Evolutionary conservation across 2,329 filamentous ascomycete genomes (phyloP).

Genomic region (Verticillium albo-atrum): DNA sequence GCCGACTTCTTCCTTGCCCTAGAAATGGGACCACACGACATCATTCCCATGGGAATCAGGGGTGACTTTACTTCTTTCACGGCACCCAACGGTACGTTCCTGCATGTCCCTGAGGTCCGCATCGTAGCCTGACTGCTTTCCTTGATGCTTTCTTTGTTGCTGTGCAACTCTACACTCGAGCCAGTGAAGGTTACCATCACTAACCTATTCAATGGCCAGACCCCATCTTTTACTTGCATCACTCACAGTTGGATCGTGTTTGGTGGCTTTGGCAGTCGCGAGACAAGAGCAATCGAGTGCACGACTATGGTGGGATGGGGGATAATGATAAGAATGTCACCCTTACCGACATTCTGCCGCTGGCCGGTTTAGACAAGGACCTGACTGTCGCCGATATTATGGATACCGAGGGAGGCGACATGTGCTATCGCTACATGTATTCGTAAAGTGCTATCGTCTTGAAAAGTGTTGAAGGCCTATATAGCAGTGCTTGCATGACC

Average conservation of each 20-base stretch:
- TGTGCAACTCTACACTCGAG: not conserved
- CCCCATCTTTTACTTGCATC: slow-evolving; percentile 15
- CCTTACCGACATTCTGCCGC: slow-evolving; percentile 7
- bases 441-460: not conserved
- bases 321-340: slow-evolving; percentile 8
- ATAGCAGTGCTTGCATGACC: too few relatives aligned
- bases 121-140: not conserved
- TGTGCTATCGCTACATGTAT: slow-evolving; percentile 14
- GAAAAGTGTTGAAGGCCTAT: too few relatives aligned
- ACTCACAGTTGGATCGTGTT: slow-evolving; percentile 11
- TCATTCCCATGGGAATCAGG: slow-evolving; percentile 8
- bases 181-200: not conserved
- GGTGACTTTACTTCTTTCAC: slow-evolving; percentile 10
- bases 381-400: slow-evolving; percentile 11
- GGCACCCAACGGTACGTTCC: slow-evolving; percentile 8
- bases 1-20: slow-evolving; percentile 9
- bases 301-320: slow-evolving; percentile 8
- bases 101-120: too few relatives aligned
- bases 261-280: slow-evolving; percentile 14
- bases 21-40: slow-evolving; percentile 9
- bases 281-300: slow-evolving; percentile 6
- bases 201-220: slow-evolving; percentile 3
- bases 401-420: slow-evolving; percentile 7
- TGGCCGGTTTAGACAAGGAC: slow-evolving; percentile 8
- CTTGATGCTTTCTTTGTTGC: not conserved